Evolutionary conservation across 2,329 filamentous ascomycete species (phyloP), one percentile per base, ranked within the genome.

Genomic region (Cladosporium phlei): DNA sequence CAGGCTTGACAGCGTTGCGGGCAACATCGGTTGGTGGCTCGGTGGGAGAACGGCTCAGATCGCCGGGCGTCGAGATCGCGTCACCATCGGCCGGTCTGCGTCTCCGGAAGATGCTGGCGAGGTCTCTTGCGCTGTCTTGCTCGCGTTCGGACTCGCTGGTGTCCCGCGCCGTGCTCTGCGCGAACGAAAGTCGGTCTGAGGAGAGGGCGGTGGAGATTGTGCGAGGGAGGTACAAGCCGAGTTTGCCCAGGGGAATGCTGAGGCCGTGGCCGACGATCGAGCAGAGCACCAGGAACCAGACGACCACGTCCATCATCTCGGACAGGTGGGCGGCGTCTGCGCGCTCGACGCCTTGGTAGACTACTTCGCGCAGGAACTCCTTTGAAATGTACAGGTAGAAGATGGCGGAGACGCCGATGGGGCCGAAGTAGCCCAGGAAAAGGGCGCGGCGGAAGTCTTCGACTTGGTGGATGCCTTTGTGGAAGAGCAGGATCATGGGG

Each of bases 351-450:
- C 79, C 82, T 43, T 86, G 70, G 6, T 80, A 77, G 0, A 74
- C 78, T 47, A 82, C 65, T 3, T 69, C 60, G 5, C 64, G 61
- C 2, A 96, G 71, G 51, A 90, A 95, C 19, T 95, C 86, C 1
- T 86, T 66, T 30, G 79, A 83, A 51, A 95, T 73, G 59, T 89
- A 94, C 5, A 96, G 75, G 62, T 96, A 95, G 63, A 95, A 96
- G 16, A 95, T 78, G 1, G 88, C 90, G 12, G 86, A 88, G 1
- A 95, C 89, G 2, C 91, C 89, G 47, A 96, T 90, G 0, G 90
- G 90, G 0, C 90, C 90, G 54, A 96, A 96, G 70, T 95, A 95
- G 0, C 90, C 90, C 6, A 93, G 86, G 59, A 95, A 95, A 0
- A 86, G 68, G 2, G 88, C 88, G 55, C 95, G 88, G 3, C 79